Evolutionary conservation across 495 filamentous ascomycete species (phyloP).

Genomic region (Tuber umbilicatum): DNA sequence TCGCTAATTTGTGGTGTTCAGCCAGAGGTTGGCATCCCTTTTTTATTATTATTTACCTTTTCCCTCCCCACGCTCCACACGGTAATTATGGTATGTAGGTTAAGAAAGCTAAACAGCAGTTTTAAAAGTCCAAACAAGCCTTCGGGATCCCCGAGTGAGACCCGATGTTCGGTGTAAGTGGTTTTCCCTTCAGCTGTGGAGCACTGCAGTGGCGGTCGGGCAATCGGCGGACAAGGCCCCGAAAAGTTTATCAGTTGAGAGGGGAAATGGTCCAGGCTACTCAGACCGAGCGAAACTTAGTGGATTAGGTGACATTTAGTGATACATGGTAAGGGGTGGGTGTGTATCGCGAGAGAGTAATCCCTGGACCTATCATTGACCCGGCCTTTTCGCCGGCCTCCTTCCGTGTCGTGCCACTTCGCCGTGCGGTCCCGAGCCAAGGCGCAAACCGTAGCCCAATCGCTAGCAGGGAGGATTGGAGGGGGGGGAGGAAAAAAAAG

Average conservation of each 20-base stretch:
- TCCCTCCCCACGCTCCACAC: not conserved
- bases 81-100: not conserved
- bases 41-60: not conserved
- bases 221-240: not conserved
- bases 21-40: not conserved
- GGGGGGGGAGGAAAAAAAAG: not conserved
- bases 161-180: not conserved
- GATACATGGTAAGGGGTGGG: not conserved
- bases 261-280: not conserved
- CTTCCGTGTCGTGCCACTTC: not conserved
- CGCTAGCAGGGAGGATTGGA: not conserved
- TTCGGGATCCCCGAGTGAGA: slow-evolving; percentile 1
- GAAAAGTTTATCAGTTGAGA: not conserved
- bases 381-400: slow-evolving; percentile 3
- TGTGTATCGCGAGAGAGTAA: not conserved
- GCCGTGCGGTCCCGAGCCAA: not conserved
- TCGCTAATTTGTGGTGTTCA: not conserved
- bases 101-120: not conserved
- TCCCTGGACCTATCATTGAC: slow-evolving; percentile 3
- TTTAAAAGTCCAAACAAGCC: not conserved
- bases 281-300: not conserved
- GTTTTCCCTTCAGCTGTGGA: not conserved
- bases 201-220: not conserved
- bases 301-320: not conserved
- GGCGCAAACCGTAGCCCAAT: not conserved